Percentiles rank a stretch among this genome's conserved stretches.
Evolutionary conservation across 2,329 filamentous ascomycete species (phyloP).

Genomic region (Talaromyces piceae): DNA sequence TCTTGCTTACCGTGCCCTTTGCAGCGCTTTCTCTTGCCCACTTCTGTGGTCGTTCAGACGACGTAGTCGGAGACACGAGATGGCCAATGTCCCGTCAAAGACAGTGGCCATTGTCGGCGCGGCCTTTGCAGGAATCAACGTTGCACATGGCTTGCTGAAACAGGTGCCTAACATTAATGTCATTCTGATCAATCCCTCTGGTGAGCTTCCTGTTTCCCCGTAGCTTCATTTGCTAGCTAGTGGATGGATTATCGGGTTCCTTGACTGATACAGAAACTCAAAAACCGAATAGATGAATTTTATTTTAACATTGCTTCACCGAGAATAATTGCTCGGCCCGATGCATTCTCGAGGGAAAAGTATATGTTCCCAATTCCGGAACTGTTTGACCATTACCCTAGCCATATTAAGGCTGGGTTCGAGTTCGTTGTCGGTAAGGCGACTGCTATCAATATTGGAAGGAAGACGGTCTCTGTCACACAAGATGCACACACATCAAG

Average conservation of each 20-base stretch:
- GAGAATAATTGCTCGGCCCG: constrained; percentile 39
- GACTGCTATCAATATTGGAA: constrained; percentile 33
- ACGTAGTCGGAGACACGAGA: constrained; percentile 2
- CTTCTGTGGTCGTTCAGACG: constrained; percentile 9
- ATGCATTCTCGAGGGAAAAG: constrained; percentile 18
- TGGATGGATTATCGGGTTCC: too few species aligned
- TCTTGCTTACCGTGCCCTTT: constrained; percentile 3
- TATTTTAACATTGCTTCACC: constrained; percentile 46
- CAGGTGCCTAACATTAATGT: constrained; percentile 34
- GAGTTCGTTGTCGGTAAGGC: constrained; percentile 26
- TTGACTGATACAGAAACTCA: too few species aligned
- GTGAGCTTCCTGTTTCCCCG: constrained; percentile 1
- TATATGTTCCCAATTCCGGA: constrained; percentile 36
- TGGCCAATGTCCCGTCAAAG: constrained; percentile 5
- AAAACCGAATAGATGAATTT: constrained; percentile 39
- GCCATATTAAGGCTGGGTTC: constrained; percentile 26
- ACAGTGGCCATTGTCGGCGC: constrained; percentile 26
- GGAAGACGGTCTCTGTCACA: constrained; percentile 33
- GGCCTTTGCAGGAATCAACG: constrained; percentile 23
- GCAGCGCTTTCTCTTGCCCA: constrained; percentile 2
- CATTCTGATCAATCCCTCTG: constrained; percentile 44
- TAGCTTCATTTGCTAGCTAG: too few species aligned
- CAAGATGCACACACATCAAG: background rate
- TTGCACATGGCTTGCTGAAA: constrained; percentile 26
- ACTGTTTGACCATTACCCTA: constrained; percentile 41